These are phyloP conservation scores for Talaromyces stipitatus DNA, from an alignment of 495 filamentous ascomycete genomes.

Conservation along the genomic window DNA sequence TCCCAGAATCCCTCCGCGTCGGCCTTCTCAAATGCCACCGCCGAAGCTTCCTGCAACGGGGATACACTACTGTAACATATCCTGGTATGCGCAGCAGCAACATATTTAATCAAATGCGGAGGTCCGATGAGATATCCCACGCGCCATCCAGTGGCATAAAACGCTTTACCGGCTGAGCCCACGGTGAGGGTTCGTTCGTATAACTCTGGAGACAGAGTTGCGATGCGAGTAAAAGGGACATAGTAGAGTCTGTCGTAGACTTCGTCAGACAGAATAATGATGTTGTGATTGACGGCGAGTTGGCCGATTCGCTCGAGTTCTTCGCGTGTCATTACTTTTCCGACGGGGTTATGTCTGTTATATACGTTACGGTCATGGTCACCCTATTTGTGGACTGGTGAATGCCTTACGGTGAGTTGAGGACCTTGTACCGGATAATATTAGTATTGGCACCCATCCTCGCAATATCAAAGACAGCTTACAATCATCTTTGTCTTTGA, in stretches of 20 bases:
- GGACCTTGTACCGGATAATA: constrained; percentile 18
- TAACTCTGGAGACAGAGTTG: constrained; percentile 80
- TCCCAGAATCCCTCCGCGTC: constrained; percentile 85
- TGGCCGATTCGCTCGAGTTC: constrained; percentile 84
- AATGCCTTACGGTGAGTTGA: constrained; percentile 36
- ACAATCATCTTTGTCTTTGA: constrained; percentile 92
- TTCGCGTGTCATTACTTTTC: constrained; percentile 80
- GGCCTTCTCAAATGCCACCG: constrained; percentile 88
- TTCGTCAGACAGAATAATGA: constrained; percentile 93
- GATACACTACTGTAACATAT: constrained; percentile 95
- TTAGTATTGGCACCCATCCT: constrained; percentile 8
- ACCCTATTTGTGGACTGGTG: no score
- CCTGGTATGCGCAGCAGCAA: constrained; percentile 83
- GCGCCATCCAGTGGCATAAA: constrained; percentile 95
- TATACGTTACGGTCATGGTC: neutral
- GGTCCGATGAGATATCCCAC: constrained; percentile 94
- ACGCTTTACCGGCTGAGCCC: constrained; percentile 93
- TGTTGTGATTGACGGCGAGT: constrained; percentile 86
- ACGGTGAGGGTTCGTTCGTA: constrained; percentile 84
- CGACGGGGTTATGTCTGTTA: constrained; percentile 82
- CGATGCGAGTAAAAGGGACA: constrained; percentile 86
- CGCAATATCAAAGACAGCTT: constrained; percentile 39
- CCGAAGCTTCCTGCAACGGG: constrained; percentile 92
- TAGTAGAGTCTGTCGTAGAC: constrained; percentile 96
- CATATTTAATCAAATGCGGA: constrained; percentile 82